These are phyloP conservation scores for Parmales sp. DNA, from an alignment of 108 stramenopile species.

Conservation along the genomic window DNA sequence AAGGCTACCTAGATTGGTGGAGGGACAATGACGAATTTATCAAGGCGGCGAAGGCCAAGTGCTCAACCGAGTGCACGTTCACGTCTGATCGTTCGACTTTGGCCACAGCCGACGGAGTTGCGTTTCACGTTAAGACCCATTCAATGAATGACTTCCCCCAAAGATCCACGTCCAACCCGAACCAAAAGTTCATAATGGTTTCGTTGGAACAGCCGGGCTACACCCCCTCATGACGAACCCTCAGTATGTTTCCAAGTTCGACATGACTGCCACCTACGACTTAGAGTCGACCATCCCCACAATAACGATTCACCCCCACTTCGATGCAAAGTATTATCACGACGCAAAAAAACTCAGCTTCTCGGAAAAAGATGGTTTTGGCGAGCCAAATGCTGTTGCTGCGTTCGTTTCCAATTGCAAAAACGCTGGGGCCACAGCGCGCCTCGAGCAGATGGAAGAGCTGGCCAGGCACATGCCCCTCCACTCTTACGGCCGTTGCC, in stretches of 20 bases:
- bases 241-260: conserved; percentile 13
- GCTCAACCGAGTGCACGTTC: conserved; percentile 24
- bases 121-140: conserved; percentile 24
- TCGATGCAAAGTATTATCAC: background rate
- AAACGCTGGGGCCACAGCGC: conserved; percentile 22
- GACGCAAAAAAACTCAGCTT: background rate
- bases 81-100: background rate
- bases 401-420: conserved; percentile 36
- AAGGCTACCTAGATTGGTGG: conserved; percentile 24
- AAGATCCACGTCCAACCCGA: background rate
- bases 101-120: conserved; percentile 8
- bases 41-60: conserved; percentile 11
- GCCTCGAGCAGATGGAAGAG: conserved; percentile 18
- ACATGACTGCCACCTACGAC: conserved; percentile 20
- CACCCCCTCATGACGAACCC: background rate
- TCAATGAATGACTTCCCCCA: background rate
- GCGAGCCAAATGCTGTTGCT: conserved; percentile 18
- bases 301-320: conserved; percentile 13
- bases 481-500: conserved; percentile 29
- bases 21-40: conserved; percentile 16
- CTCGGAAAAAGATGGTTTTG: conserved; percentile 11
- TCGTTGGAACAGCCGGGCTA: conserved; percentile 2
- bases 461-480: conserved; percentile 24
- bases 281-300: conserved; percentile 13
- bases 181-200: background rate